These are phyloP conservation scores for Imleria badia DNA, from an alignment of 768 basidiomycete species.

Conservation along the genomic window DNA sequence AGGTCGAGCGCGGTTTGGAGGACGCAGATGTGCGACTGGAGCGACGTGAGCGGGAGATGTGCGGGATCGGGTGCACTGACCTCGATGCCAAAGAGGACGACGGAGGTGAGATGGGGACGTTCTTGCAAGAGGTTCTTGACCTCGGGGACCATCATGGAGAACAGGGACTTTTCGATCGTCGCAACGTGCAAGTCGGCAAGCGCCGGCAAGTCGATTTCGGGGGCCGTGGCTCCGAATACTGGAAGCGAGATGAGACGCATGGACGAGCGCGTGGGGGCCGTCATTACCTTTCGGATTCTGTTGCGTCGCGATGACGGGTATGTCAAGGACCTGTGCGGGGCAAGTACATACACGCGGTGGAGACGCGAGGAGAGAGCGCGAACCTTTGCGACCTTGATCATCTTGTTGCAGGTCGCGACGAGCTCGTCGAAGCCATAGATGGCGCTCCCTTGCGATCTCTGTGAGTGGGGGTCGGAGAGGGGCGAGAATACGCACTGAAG, in stretches of 20 bases:
- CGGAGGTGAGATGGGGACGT: constrained; percentile 48
- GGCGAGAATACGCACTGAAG: constrained; percentile 52
- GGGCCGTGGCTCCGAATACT: constrained; percentile 71
- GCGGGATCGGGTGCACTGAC: constrained; percentile 38
- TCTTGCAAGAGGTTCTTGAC: constrained; percentile 51
- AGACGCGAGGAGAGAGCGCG: background rate
- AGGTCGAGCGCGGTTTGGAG: constrained; percentile 81
- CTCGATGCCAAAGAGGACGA: constrained; percentile 89
- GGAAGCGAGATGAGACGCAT: constrained; percentile 10
- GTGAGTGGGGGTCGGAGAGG: background rate
- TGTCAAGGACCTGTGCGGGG: constrained; percentile 46
- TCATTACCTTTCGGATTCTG: constrained; percentile 75
- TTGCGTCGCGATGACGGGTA: constrained; percentile 79
- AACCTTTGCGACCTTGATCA: constrained; percentile 75
- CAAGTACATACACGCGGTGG: too few relatives aligned
- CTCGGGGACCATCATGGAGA: constrained; percentile 82
- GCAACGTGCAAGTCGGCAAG: constrained; percentile 59
- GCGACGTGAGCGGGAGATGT: constrained; percentile 3
- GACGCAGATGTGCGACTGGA: constrained; percentile 84
- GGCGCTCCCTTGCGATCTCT: constrained; percentile 35
- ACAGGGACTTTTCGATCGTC: constrained; percentile 73
- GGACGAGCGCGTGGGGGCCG: background rate
- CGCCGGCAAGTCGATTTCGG: constrained; percentile 54
- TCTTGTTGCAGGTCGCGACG: constrained; percentile 67
- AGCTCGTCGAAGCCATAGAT: constrained; percentile 75